Evolutionary conservation across 2,329 filamentous ascomycete species (phyloP), one percentile per base, ranked within the genome.

Genomic region (Drechslerella coelobrocha): DNA sequence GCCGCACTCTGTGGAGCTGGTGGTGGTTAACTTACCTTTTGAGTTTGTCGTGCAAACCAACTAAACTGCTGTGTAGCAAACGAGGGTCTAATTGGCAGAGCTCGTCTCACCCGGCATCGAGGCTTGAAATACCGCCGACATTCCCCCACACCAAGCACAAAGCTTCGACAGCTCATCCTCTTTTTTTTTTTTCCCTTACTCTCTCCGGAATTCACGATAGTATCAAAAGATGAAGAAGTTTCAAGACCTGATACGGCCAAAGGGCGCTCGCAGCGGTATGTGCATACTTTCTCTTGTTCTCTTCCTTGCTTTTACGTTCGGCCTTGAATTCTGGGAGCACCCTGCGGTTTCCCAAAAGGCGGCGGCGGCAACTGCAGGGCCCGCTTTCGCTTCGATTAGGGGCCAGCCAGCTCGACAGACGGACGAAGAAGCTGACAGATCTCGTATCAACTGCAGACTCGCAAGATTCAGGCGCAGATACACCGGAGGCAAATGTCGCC

Each of bases 401-500:
- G n/a, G n/a, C n/a, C n/a, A n/a, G n/a, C n/a, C n/a, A n/a, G n/a
- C n/a, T n/a, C n/a, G n/a, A n/a, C n/a, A n/a, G n/a, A n/a, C n/a
- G 34, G 4, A 14, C 12, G 4, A 14, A 39, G 12, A 4, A 6
- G 31, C 56, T 41, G 47, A 52, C 31, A 0, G 9, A 50, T 34
- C 29, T 29, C 21, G 39, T 39, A 10, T 39, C 34, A 10, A n/a
- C 29, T 51, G n/a, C 27, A 69, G 65, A 69, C 24, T 62, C 52
- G 6, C 63, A 54, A 39, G 66, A 71, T 63, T 50, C 39, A 8
- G 66, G 66, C 41, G 66, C 81, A 68, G 86, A 88, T 75, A 85
- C 85, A 12, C 89, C 89, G 60, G 89, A 91, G 79, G 85, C 83
- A 68, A 87, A 85, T 76, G 88, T 86, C 47, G 79, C 82, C 55